Base-by-base conservation (phyloP, 2,329 filamentous ascomycete genomes). In the Bipolaris sorokiniana region DNA sequence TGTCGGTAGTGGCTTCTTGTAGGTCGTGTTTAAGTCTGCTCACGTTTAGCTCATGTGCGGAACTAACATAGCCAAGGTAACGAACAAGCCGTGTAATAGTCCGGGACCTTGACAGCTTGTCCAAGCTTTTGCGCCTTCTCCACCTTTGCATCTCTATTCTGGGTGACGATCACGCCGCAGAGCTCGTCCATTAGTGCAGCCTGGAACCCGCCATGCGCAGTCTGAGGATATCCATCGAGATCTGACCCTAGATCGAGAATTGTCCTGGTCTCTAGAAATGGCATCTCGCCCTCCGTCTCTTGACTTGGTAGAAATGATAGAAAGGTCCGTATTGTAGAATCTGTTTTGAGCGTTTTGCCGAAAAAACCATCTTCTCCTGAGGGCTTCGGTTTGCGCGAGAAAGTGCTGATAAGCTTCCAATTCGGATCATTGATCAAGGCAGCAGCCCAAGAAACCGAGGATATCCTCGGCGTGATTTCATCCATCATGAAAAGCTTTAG, bases 161-260 rank as follows among this genome's bases (percentile, higher is more conserved):
- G 64, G 2, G 76, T 75, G 9, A 84, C 74, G 16, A 86, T 60
- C 5, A 82, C 74, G 1, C 85, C 84, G 68, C 84, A 81, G 5
- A 77, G 73, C 67, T 89, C 86, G 65, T 89, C 86, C 20, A 89
- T 69, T n/a, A 88, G 68, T 0, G 82, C 80, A 7, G 81, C 80
- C 6, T 84, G 79, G 28, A 88, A 80, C 1, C 86, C 86, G 18
- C 86, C 86, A 67, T 89, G 86, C 9, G 79, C 75, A 6, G 84
- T 77, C 3, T 77, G 71, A 1, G 82, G 74, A 62, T 82, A 82
- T 2, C 86, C 86, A 60, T 85, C 84, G 53, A 88, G 62, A 16
- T 80, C 81, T 10, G 76, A 65, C 1, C 83, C 85, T 1, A 88
- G 26, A n/a, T 76, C 72, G 48, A 80, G 63, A 7, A 82, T 67